Conservation (phyloP, 768 basidiomycete species). For the Crassisporium funariophilum region DNA sequence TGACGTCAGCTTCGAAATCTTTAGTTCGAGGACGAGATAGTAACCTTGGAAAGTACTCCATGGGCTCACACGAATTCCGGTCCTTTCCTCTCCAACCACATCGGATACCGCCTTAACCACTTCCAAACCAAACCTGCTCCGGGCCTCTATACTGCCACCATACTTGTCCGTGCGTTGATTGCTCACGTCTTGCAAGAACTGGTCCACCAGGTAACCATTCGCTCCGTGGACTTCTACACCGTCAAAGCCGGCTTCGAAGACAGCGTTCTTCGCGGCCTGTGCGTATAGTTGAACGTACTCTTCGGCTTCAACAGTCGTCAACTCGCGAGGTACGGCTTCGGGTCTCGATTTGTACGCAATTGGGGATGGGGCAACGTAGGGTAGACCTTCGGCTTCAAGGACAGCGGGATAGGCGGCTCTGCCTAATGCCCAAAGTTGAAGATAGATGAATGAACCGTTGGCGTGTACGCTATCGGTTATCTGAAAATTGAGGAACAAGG, state of each 20-base stretch:
- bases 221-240: conserved; percentile 54
- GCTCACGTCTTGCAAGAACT: conserved; percentile 60
- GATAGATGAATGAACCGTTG: conserved; percentile 46
- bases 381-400: conserved; percentile 38
- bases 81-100: conserved; percentile 55
- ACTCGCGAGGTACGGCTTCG: conserved; percentile 35
- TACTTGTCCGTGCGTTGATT: conserved; percentile 67
- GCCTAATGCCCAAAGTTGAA: conserved; percentile 62
- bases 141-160: conserved; percentile 65
- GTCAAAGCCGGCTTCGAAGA: conserved; percentile 65
- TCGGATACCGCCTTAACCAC: conserved; percentile 51
- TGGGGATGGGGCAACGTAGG: conserved; percentile 35
- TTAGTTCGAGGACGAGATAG: background rate
- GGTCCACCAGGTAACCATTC: conserved; percentile 55
- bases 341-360: conserved; percentile 21
- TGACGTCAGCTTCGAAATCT: conserved; percentile 20
- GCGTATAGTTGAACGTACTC: conserved; percentile 54
- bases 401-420: conserved; percentile 36
- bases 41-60: conserved; percentile 48
- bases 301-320: conserved; percentile 50
- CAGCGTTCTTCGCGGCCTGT: conserved; percentile 56
- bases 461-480: conserved; percentile 46
- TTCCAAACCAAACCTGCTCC: conserved; percentile 58
- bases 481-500: conserved; percentile 27
- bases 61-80: conserved; percentile 59